phyloP scores from a whole-genome alignment of 2,329 filamentous ascomycete genomes.

The Alternaria dauci region DNA sequence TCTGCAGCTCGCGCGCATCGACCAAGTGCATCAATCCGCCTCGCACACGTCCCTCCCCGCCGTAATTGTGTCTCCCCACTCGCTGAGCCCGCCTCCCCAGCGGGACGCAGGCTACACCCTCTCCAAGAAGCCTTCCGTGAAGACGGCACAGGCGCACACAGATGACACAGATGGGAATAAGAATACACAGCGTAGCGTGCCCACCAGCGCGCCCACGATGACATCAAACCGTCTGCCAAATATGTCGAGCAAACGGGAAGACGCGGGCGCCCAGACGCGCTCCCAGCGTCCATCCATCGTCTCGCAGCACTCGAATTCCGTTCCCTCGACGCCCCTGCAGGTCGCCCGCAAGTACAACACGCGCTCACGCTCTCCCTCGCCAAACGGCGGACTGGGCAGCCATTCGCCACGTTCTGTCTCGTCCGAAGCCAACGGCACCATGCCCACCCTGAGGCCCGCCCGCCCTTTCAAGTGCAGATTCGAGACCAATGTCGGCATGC shows the following conservation, averaged over 20 bases:
- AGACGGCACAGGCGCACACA: conserved; percentile 39
- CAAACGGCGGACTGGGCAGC: conserved; percentile 73
- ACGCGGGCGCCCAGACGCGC: conserved; percentile 32
- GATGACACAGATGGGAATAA: conserved; percentile 52
- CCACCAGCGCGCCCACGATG: conserved; percentile 50
- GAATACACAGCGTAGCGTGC: conserved; percentile 40
- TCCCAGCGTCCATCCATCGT: conserved; percentile 59
- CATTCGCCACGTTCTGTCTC: conserved; percentile 91
- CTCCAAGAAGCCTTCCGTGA: conserved; percentile 41
- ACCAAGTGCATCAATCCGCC: conserved; percentile 34
- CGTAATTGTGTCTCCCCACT: conserved; percentile 53
- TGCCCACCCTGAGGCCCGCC: conserved; percentile 71
- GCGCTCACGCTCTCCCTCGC: conserved; percentile 78
- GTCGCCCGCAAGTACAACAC: conserved; percentile 85
- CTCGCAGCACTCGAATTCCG: conserved; percentile 81
- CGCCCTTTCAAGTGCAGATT: conserved; percentile 76
- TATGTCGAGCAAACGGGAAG: conserved; percentile 42
- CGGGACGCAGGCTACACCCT: conserved; percentile 42
- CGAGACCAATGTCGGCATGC: conserved; percentile 79
- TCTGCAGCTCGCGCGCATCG: conserved; percentile 41
- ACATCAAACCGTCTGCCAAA: conserved; percentile 43
- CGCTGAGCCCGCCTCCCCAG: conserved; percentile 43
- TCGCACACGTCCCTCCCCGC: conserved; percentile 36
- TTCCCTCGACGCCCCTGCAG: conserved; percentile 92
- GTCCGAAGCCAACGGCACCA: conserved; percentile 81